Evolutionary conservation across 345 rosid species (phyloP).

Genomic region (Camelina laxa): DNA sequence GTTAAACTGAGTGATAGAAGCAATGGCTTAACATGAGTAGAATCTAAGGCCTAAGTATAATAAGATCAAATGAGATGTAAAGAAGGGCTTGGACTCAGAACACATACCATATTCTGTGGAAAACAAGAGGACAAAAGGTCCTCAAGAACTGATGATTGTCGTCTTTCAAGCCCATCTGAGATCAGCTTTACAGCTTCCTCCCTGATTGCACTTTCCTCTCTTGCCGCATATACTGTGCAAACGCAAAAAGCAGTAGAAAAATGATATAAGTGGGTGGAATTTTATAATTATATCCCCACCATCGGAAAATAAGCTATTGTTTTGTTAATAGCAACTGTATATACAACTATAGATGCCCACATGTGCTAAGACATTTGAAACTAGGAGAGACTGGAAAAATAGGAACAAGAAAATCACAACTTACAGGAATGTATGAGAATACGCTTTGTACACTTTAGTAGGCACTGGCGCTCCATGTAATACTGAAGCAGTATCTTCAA

Average conservation of each 20-base stretch:
- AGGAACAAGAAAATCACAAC: slow-evolving; percentile 36
- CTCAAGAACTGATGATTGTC: slow-evolving; percentile 60
- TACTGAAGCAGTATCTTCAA: slow-evolving; percentile 76
- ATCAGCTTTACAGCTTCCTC: slow-evolving; percentile 66
- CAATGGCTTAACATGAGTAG: background rate
- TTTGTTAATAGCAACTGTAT: background rate
- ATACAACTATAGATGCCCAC: slow-evolving; percentile 4
- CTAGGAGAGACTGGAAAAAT: background rate
- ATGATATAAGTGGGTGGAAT: background rate
- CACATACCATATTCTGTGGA: slow-evolving; percentile 74
- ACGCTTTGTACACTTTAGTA: slow-evolving; percentile 81
- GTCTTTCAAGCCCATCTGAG: slow-evolving; percentile 80
- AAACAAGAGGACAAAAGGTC: slow-evolving; percentile 63
- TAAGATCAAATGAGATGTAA: slow-evolving; percentile 2
- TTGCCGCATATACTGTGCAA: slow-evolving; percentile 62
- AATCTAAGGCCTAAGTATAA: slow-evolving; percentile 6
- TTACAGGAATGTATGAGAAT: slow-evolving; percentile 82
- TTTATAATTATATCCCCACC: background rate
- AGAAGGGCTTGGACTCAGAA: slow-evolving; percentile 14
- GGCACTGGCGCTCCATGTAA: slow-evolving; percentile 92
- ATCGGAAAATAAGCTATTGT: background rate
- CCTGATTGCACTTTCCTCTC: slow-evolving; percentile 61
- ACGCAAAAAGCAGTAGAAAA: slow-evolving; percentile 24
- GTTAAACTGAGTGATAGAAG: slow-evolving; percentile 2
- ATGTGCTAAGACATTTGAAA: background rate